These are phyloP conservation scores for Imleria badia DNA, from an alignment of 768 basidiomycete species.

Conservation along the genomic window DNA sequence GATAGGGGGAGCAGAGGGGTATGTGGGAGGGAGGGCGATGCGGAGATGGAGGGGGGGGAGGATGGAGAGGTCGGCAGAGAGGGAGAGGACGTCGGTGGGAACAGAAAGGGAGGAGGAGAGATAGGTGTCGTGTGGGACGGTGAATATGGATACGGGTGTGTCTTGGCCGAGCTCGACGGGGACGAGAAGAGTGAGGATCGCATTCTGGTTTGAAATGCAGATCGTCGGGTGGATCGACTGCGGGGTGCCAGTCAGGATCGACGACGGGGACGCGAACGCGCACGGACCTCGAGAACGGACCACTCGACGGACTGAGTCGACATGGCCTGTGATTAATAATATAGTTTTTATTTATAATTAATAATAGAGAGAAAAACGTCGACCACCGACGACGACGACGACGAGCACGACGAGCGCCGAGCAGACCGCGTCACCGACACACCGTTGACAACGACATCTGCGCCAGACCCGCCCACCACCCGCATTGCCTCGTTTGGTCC, in stretches of 20 bases:
- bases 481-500: neutral
- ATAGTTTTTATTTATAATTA: conserved; percentile 1
- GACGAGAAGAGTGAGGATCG: conserved; percentile 44
- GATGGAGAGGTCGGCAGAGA: conserved; percentile 39
- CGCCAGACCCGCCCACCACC: neutral
- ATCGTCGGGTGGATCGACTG: conserved; percentile 79
- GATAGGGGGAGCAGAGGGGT: conserved; percentile 56
- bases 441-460: conserved; percentile 5
- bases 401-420: conserved; percentile 14
- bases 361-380: conserved; percentile 22
- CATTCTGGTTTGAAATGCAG: conserved; percentile 47
- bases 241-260: conserved; percentile 8
- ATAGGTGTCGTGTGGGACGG: conserved; percentile 9
- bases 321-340: conserved; percentile 9
- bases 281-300: conserved; percentile 28
- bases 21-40: conserved; percentile 50
- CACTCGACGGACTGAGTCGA: conserved; percentile 14
- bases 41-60: conserved; percentile 66
- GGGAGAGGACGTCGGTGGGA: neutral
- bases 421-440: conserved; percentile 19
- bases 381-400: conserved; percentile 23
- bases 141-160: conserved; percentile 38
- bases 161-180: conserved; percentile 58
- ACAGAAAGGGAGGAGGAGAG: neutral
- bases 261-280: neutral